phyloP scores from a whole-genome alignment of 2,329 filamentous ascomycete species.

The Alternaria sp. region DNA sequence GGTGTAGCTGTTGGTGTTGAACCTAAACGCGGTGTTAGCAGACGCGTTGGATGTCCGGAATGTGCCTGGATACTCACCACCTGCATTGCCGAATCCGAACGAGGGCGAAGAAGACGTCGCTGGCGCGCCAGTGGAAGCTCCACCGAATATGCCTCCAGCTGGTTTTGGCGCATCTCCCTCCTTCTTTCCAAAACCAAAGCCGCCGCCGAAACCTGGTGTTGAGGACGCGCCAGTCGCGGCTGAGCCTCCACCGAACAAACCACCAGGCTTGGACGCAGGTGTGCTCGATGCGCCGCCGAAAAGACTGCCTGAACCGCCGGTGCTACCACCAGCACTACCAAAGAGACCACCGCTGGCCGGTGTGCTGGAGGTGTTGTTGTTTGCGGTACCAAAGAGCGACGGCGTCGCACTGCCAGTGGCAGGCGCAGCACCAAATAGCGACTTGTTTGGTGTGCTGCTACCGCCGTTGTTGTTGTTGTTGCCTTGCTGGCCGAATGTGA shows the following conservation, averaged over 20 bases:
- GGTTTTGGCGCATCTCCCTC: slow-evolving; percentile 37
- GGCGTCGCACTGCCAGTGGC: slow-evolving; percentile 36
- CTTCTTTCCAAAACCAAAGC: slow-evolving; percentile 31
- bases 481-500: slow-evolving; percentile 43
- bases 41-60: slow-evolving; percentile 3
- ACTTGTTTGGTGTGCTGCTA: slow-evolving; percentile 39
- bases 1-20: slow-evolving; percentile 46
- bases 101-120: slow-evolving; percentile 30
- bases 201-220: slow-evolving; percentile 27
- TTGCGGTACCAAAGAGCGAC: slow-evolving; percentile 41
- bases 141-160: slow-evolving; percentile 28
- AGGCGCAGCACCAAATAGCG: slow-evolving; percentile 42
- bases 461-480: slow-evolving; percentile 19
- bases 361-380: slow-evolving; percentile 26
- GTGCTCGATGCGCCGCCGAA: slow-evolving; percentile 44
- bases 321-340: slow-evolving; percentile 23
- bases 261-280: slow-evolving; percentile 40
- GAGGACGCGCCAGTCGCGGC: slow-evolving; percentile 37
- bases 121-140: slow-evolving; percentile 24
- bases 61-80: slow-evolving; percentile 19
- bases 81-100: slow-evolving; percentile 22
- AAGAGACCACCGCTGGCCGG: slow-evolving; percentile 31
- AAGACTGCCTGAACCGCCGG: slow-evolving; percentile 27
- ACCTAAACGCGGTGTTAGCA: slow-evolving; percentile 24
- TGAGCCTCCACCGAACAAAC: slow-evolving; percentile 40